Base-by-base conservation (phyloP, 257 asterid species). In the Ligustrum vulgare region DNA sequence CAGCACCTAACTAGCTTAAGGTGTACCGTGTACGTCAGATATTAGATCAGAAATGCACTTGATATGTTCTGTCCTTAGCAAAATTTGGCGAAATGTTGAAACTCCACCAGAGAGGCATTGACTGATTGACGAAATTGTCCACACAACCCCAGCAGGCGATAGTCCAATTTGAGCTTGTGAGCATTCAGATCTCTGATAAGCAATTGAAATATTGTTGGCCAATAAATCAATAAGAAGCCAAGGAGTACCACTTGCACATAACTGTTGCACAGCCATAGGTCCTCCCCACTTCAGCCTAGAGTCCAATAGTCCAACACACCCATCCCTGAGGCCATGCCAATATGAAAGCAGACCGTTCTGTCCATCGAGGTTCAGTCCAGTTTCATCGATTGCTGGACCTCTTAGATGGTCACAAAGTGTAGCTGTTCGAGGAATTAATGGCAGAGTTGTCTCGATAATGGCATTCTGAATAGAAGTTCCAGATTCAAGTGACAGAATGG, bases 61-160 rank as follows among this genome's bases (percentile, higher is more conserved):
- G 78, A 93, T 70, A 70, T 91, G 88, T 69, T 93, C 99, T 43
- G 84, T 77, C 83, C 89, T 87, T 18, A 95, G 87, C 87, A 93
- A 76, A 80, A 95, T 90, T 77, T 89, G 96, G 72, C 97, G 90
- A 75, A 95, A 95, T 76, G 96, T 84, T 31, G 96, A 81, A 68
- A 89, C 90, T 35, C 98, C 97, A 23, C 99, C 99, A 76, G 96
- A 80, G 58, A 95, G 97, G 81, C 99, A 95, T 72, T 93, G 99
- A 71, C 97, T 86, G 80, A 95, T 87, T 76, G 94, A 83, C 62
- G 97, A 90, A 82, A 95, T 76, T 69, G 97, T 90, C 99, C 99
- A 91, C 31, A 86, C 85, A 72, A 95, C 96, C 72, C 97, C 99
- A 25, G 75, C 64, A 69, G 99, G 99, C 33, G 98, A 95, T 66